Base-by-base conservation (phyloP, 164 flowering plant species). In the Platanus orientalis region DNA sequence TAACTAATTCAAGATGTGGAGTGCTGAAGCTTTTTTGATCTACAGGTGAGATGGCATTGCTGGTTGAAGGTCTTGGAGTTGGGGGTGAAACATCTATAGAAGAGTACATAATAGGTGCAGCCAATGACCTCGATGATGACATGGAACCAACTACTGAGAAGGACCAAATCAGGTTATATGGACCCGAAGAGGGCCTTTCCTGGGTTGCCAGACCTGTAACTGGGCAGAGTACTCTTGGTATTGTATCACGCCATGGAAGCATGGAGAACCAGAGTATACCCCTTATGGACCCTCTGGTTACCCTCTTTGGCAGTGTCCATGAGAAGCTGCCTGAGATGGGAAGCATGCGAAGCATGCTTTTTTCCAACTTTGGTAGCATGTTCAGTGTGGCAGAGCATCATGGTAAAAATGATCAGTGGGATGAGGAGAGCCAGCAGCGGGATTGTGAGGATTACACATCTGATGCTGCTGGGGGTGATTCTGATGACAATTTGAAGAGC, bases 31-130 rank as follows among this genome's bases (percentile, higher is more conserved):
- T 52, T 39, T 23, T 56, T 57, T 64, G 24, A 39, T 71, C 19
- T 21, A 47, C 83, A 93, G 98, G 89, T 61, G 98, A 93, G 80
- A 79, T 93, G 96, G 97, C 98, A 57, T 75, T 93, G 76, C 73
- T 93, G 48, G 96, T 90, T 66, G 98, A 93, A 74, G 98, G 98
- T 48, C 90, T 93, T 60, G 94, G 81, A 32, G 76, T 88, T 57
- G 98, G 98, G 13, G 92, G 90, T 64, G 97, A 90, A 47, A 78
- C 87, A 51, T 84, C 89, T 0, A 74, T 93, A 59, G 97, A 90
- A 70, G 97, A 90, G 64, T 90, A 85, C 73, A 81, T 90, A 39
- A 81, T 93, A 56, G 96, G 88, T 28, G 84, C 94, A 17, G 87
- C 67, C 51, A 75, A 79, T 69, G 91, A 88, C 19, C 62, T 78